These are phyloP conservation scores for Aegilops longissima DNA, from an alignment of 176 grass and related monocot genomes.

Conservation along the genomic window DNA sequence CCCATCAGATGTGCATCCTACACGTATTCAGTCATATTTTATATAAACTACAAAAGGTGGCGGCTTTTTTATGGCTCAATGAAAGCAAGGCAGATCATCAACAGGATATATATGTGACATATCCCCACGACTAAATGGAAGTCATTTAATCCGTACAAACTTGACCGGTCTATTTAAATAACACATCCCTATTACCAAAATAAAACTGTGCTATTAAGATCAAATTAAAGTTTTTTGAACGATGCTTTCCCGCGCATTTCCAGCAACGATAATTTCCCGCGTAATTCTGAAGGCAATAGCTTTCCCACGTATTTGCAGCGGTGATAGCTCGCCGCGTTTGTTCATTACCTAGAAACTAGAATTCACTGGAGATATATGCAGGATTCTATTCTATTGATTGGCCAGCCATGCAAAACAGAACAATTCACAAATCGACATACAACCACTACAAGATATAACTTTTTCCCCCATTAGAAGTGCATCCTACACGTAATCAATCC, in stretches of 20 bases:
- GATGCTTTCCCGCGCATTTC: not conserved
- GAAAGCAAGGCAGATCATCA: not conserved
- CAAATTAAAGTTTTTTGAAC: not conserved
- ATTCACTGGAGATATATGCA: not conserved
- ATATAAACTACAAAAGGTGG: not conserved
- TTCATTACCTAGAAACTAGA: not conserved
- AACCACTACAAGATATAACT: too few species aligned
- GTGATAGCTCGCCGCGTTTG: not conserved
- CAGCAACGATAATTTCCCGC: not conserved
- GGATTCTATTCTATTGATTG: not conserved
- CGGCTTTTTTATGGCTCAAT: not conserved
- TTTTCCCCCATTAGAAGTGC: too few species aligned
- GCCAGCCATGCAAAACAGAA: not conserved
- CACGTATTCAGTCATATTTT: too few species aligned
- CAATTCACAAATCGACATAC: not conserved
- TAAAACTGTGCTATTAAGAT: conserved; percentile 9
- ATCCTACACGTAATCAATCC: too few species aligned
- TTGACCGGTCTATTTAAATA: not conserved
- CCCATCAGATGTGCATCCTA: too few species aligned
- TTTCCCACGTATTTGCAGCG: not conserved
- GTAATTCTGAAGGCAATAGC: not conserved
- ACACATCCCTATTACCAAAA: not conserved
- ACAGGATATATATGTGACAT: not conserved
- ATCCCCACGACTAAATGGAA: not conserved
- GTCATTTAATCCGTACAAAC: not conserved